Percentiles rank a stretch among this genome's conserved stretches.
Evolutionary conservation across 768 basidiomycete species (phyloP).

Genomic region (Lepiota brunneoincarnata): DNA sequence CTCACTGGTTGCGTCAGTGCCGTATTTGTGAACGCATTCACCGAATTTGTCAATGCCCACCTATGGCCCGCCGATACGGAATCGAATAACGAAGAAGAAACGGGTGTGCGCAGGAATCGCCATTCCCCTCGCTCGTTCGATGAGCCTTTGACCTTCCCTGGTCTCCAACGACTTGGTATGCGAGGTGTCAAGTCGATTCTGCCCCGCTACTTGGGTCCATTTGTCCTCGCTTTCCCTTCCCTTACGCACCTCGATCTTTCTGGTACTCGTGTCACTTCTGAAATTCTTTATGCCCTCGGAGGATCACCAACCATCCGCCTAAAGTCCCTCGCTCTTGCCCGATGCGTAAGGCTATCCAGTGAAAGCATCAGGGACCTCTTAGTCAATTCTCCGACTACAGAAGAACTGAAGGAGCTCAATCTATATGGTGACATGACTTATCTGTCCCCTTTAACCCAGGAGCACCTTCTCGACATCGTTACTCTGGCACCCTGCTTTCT

Average conservation of each 20-base stretch:
- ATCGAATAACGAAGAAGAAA: constrained; percentile 41
- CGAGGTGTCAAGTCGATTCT: constrained; percentile 80
- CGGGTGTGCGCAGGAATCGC: constrained; percentile 28
- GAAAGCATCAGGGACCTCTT: constrained; percentile 75
- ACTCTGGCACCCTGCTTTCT: constrained; percentile 76
- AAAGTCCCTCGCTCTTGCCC: constrained; percentile 76
- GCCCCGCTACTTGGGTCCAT: constrained; percentile 63
- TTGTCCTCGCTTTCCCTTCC: constrained; percentile 79
- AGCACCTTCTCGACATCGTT: constrained; percentile 68
- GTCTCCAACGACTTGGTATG: constrained; percentile 74
- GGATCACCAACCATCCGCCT: constrained; percentile 65
- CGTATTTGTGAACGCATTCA: constrained; percentile 83
- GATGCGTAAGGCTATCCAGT: constrained; percentile 83
- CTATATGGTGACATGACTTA: constrained; percentile 90
- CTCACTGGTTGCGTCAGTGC: constrained; percentile 93
- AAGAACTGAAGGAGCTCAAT: constrained; percentile 70
- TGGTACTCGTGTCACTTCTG: constrained; percentile 77
- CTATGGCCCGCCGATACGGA: constrained; percentile 45
- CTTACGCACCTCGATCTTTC: constrained; percentile 92
- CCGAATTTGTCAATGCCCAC: constrained; percentile 76
- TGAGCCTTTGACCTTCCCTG: constrained; percentile 62
- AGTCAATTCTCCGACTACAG: constrained; percentile 60
- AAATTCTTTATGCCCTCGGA: constrained; percentile 68
- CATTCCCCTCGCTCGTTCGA: constrained; percentile 32
- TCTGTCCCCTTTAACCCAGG: constrained; percentile 62